Percentiles rank a stretch among this genome's conserved stretches.
Evolutionary conservation across 108 stramenopile genomes (phyloP).

Genomic region (Phaeodactylum tricornutum): DNA sequence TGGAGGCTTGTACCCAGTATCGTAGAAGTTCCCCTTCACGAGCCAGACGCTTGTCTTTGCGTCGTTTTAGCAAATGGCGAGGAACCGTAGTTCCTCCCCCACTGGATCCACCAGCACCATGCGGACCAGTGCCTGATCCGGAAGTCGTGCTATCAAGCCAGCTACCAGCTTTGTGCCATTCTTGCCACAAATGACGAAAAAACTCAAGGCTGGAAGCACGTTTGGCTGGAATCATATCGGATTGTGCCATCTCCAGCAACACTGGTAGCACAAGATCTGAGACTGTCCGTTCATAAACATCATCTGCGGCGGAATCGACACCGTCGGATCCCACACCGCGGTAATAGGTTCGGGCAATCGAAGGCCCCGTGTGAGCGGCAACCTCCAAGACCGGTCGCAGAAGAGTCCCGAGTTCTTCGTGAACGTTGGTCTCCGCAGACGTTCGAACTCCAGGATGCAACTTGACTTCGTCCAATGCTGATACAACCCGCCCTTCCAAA

Average conservation of each 20-base stretch:
- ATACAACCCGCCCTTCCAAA: constrained; percentile 59
- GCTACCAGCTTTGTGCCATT: constrained; percentile 60
- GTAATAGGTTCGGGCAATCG: constrained; percentile 60
- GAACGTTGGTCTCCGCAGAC: constrained; percentile 23
- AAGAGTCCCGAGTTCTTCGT: constrained; percentile 57
- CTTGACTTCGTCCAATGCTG: constrained; percentile 67
- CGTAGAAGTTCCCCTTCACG: constrained; percentile 58
- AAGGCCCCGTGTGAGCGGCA: constrained; percentile 70
- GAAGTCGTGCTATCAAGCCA: constrained; percentile 45
- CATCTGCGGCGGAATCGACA: constrained; percentile 58
- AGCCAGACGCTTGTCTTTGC: constrained; percentile 27
- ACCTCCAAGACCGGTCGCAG: constrained; percentile 71
- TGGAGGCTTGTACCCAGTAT: constrained; percentile 68
- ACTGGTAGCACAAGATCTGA: constrained; percentile 67
- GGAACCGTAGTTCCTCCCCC: constrained; percentile 7
- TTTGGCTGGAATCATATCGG: constrained; percentile 60
- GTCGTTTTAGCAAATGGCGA: constrained; percentile 34
- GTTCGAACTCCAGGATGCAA: constrained; percentile 44
- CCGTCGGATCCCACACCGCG: constrained; percentile 31
- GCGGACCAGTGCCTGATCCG: constrained; percentile 25
- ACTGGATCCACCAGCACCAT: constrained; percentile 29
- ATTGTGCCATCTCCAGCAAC: constrained; percentile 68
- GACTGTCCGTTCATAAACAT: constrained; percentile 58
- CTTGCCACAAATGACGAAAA: constrained; percentile 57
- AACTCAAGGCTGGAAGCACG: constrained; percentile 56